Evolutionary conservation across 208 protist species (phyloP).

Genomic region (Acanthamoeba lenticulata): DNA sequence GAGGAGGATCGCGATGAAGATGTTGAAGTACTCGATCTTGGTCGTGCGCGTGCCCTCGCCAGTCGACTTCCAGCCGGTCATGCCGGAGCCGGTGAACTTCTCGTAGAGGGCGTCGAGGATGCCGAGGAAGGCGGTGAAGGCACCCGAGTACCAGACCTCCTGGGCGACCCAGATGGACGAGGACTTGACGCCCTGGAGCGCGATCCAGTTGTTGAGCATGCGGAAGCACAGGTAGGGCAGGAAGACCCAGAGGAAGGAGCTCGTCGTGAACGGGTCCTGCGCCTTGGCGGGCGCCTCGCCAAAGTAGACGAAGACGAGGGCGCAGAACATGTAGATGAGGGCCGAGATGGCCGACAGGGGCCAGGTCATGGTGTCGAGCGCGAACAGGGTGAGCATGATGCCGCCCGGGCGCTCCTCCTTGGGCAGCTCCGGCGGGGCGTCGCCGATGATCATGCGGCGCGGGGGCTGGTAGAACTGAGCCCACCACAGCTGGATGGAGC

Average conservation of each 20-base stretch:
- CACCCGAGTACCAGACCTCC: conserved; percentile 47
- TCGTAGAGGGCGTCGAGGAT: conserved; percentile 66
- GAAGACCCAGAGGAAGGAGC: conserved; percentile 60
- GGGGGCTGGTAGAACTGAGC: conserved; percentile 54
- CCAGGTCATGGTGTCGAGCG: conserved; percentile 57
- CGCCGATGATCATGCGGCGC: neutral
- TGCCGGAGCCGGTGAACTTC: neutral
- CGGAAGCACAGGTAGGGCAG: conserved; percentile 60
- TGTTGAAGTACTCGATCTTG: conserved; percentile 57
- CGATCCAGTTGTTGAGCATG: conserved; percentile 62
- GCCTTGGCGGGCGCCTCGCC: neutral
- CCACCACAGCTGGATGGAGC: conserved; percentile 64
- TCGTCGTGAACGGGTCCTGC: neutral
- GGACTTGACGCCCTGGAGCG: conserved; percentile 53
- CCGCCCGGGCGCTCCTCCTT: conserved; percentile 37
- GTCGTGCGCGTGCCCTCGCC: conserved; percentile 30
- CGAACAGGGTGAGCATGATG: conserved; percentile 21
- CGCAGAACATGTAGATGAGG: conserved; percentile 64
- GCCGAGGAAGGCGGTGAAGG: conserved; percentile 58
- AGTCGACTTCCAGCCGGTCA: conserved; percentile 47
- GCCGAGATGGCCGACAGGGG: conserved; percentile 51
- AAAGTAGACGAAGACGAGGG: conserved; percentile 53
- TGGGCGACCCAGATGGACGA: conserved; percentile 49
- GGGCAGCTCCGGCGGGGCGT: conserved; percentile 19
- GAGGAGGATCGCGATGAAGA: conserved; percentile 5